A percentile compares a stretch with the other conserved stretches of the same genome.
Evolutionary conservation across 306 rosid genomes (phyloP).

Genomic region (Lathyrus tuberosus): DNA sequence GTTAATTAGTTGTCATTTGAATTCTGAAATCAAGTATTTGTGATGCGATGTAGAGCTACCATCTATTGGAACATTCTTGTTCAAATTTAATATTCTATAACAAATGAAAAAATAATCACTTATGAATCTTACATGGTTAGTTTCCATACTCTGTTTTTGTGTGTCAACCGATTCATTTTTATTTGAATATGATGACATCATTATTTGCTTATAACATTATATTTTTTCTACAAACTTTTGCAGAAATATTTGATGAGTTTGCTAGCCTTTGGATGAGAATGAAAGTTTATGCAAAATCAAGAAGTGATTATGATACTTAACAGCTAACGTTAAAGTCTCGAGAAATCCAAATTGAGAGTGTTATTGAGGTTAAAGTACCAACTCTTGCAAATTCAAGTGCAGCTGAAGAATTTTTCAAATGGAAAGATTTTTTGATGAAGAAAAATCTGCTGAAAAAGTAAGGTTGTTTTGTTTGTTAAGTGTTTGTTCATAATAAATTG

Average conservation of each 20-base stretch:
- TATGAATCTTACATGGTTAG: slow-evolving; percentile 57
- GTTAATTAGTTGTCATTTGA: too few species aligned
- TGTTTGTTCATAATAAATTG: neutral
- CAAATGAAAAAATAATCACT: too few species aligned
- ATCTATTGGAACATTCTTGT: too few species aligned
- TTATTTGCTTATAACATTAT: slow-evolving; percentile 34
- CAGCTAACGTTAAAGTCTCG: slow-evolving; percentile 75
- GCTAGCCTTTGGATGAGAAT: slow-evolving; percentile 65
- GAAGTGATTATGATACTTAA: slow-evolving; percentile 60
- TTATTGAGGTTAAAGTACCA: too few species aligned
- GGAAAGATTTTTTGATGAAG: too few species aligned
- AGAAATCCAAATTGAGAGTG: slow-evolving; percentile 61
- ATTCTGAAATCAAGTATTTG: too few species aligned
- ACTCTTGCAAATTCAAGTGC: too few species aligned
- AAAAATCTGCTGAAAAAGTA: slow-evolving; percentile 50
- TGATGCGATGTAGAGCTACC: too few species aligned
- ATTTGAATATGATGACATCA: slow-evolving; percentile 9
- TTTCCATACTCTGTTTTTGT: slow-evolving; percentile 20
- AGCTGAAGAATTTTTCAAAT: too few species aligned
- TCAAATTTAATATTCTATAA: too few species aligned
- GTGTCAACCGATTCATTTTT: slow-evolving; percentile 23
- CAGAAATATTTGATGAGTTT: slow-evolving; percentile 63
- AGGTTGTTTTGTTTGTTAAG: slow-evolving; percentile 19
- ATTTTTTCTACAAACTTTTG: slow-evolving; percentile 59
- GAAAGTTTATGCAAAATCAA: slow-evolving; percentile 57